Base-by-base conservation (phyloP, 129 eudicot species). In the Calendula officinalis region DNA sequence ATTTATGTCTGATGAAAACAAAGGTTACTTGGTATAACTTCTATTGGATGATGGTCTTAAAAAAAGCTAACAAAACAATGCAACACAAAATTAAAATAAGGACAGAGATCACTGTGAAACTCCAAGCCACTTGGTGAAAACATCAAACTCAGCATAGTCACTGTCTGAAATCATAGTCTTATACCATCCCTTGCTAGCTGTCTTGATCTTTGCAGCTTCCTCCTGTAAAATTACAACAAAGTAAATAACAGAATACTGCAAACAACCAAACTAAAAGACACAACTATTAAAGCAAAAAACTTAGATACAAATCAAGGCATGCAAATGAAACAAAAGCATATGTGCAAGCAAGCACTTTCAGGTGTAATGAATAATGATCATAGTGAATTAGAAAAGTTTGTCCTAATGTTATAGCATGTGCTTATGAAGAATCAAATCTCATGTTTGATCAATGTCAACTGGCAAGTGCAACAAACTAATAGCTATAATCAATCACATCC, bases 131-230 rank as follows among this genome's bases (percentile, higher is more conserved):
- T 56, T 36, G 45, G 62, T 36, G 62, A 56, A 86, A 60, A 70
- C 81, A 59, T 86, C 89, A 34, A 86, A 86, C 58, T 86, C 89
- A 5, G 95, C 81, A 58, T 86, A 82, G 64, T 86, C 89, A 64
- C 82, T 76, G 55, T 83, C 89, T 0, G 95, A 86, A 4, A 86
- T 86, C 94, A 80, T 82, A 6, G 94, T 86, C 86, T 82, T 70
- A 66, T 82, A 82, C 86, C 87, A 86, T 4, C 73, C 50, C 66
- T 77, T 79, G 72, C 88, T 64, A 5, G 86, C 85, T 9, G 81
- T 70, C 73, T 83, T 80, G 57, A 80, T 80, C 47, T 76, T 69
- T 9, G 80, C 53, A 4, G 78, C 84, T 57, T 82, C 95, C 83
- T 82, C 88, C 94, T 85, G 79, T 51, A 16, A 22, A 56, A 34